Percentiles rank a stretch among this genome's conserved stretches.
These are phyloP conservation scores for Trapa incisa DNA, from an alignment of 345 rosid genomes.

Conservation along the genomic window DNA sequence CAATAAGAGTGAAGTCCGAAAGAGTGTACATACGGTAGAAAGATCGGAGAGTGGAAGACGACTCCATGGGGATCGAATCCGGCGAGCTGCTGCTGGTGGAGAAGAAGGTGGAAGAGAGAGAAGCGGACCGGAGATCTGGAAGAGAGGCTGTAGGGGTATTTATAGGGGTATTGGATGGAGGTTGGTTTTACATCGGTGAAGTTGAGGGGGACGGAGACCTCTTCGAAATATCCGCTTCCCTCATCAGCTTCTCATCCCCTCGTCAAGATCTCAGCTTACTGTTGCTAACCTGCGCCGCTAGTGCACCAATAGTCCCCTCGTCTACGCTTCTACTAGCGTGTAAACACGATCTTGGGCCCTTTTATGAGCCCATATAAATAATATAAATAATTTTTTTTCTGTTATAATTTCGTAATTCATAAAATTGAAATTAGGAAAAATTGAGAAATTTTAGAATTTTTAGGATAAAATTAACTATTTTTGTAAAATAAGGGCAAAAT, in stretches of 20 bases:
- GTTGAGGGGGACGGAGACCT: neutral
- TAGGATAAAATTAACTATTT: too few relatives aligned
- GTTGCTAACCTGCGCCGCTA: conserved; percentile 5
- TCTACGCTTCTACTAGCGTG: neutral
- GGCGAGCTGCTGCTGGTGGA: conserved; percentile 3
- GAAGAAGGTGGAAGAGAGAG: neutral
- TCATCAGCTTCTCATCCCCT: conserved; percentile 16
- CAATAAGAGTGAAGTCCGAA: neutral
- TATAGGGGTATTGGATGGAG: neutral
- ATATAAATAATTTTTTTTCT: too few relatives aligned
- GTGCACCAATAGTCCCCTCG: neutral
- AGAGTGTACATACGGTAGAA: conserved; percentile 35
- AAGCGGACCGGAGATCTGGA: neutral
- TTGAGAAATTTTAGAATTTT: too few relatives aligned
- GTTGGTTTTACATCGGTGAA: neutral
- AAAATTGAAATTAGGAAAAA: too few relatives aligned
- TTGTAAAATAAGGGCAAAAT: too few relatives aligned
- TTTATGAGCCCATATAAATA: neutral
- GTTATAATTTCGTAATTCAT: too few relatives aligned
- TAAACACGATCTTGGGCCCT: neutral
- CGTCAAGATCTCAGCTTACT: neutral
- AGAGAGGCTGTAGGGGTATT: neutral
- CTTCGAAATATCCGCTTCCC: conserved; percentile 33
- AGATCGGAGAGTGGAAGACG: conserved; percentile 55
- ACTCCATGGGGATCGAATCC: conserved; percentile 37